Conservation (phyloP, 805 yeast species). For the Saccharomycodes ludwigii region DNA sequence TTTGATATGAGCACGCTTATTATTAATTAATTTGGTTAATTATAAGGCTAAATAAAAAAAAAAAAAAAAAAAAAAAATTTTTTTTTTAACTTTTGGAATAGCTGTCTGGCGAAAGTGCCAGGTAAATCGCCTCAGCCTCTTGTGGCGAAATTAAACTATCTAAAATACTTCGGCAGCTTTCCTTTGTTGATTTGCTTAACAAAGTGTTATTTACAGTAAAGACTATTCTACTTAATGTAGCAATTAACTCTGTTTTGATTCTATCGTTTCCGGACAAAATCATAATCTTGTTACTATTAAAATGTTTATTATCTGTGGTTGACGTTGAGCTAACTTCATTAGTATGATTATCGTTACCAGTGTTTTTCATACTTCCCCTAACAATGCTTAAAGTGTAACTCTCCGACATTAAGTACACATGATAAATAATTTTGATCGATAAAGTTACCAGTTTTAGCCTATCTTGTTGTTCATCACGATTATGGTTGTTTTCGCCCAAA, state of each 20-base stretch:
- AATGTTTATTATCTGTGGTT: too few species aligned
- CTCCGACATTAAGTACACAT: too few species aligned
- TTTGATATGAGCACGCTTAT: too few species aligned
- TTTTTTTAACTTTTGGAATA: neutral
- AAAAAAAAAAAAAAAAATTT: slow-evolving; percentile 1
- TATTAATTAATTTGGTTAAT: neutral
- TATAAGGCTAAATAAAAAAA: slow-evolving; percentile 2
- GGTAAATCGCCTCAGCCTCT: slow-evolving; percentile 6
- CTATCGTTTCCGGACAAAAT: slow-evolving; percentile 6
- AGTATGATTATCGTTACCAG: neutral
- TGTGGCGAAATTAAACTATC: slow-evolving; percentile 5
- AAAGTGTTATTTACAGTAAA: slow-evolving; percentile 1
- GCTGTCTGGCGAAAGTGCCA: slow-evolving; percentile 1
- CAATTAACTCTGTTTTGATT: slow-evolving; percentile 6
- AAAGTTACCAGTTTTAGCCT: too few species aligned
- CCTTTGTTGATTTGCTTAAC: slow-evolving; percentile 3
- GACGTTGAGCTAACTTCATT: too few species aligned
- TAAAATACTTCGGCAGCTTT: slow-evolving; percentile 3
- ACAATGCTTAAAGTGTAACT: too few species aligned
- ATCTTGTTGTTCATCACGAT: too few species aligned
- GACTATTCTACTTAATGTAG: slow-evolving; percentile 3
- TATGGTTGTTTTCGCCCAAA: too few species aligned
- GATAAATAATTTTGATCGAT: too few species aligned
- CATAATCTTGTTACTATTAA: too few species aligned
- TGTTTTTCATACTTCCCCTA: too few species aligned